Percentiles rank a stretch among this genome's conserved stretches.
phyloP scores from a whole-genome alignment of 768 basidiomycete genomes.

The Agrocybe chaxingu region DNA sequence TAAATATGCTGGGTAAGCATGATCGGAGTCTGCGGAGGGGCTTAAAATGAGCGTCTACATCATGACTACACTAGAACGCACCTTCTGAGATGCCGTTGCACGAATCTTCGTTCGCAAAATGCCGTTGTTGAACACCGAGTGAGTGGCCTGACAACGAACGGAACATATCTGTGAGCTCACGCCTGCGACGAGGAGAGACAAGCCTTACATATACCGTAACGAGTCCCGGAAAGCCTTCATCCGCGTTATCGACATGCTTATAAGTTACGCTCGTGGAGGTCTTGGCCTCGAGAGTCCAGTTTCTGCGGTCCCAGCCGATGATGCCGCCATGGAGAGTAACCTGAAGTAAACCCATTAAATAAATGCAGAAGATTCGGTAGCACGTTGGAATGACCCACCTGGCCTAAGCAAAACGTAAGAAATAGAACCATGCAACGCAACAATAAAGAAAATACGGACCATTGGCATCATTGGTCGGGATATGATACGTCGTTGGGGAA shows the following conservation, averaged over 20 bases:
- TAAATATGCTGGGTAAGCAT: conserved; percentile 57
- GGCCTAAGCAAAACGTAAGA: conserved; percentile 9
- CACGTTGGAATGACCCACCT: conserved; percentile 11
- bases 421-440: background rate
- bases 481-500: conserved; percentile 45
- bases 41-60: background rate
- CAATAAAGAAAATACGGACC: conserved; percentile 23
- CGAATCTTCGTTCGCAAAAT: conserved; percentile 38
- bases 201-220: conserved; percentile 38
- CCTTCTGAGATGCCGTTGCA: conserved; percentile 44
- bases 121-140: conserved; percentile 42
- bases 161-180: background rate
- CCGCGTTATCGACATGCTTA: conserved; percentile 46
- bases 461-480: conserved; percentile 48
- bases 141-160: conserved; percentile 35
- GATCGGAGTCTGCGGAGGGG: conserved; percentile 42
- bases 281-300: conserved; percentile 47
- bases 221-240: conserved; percentile 53
- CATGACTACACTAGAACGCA: conserved; percentile 3
- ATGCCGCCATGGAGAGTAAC: conserved; percentile 57
- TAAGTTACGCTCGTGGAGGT: conserved; percentile 48
- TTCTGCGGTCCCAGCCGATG: conserved; percentile 54
- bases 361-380: background rate
- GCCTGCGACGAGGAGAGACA: background rate
- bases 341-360: conserved; percentile 16